These are phyloP conservation scores for Hygrophorus russula DNA, from an alignment of 768 basidiomycete genomes.

Conservation along the genomic window DNA sequence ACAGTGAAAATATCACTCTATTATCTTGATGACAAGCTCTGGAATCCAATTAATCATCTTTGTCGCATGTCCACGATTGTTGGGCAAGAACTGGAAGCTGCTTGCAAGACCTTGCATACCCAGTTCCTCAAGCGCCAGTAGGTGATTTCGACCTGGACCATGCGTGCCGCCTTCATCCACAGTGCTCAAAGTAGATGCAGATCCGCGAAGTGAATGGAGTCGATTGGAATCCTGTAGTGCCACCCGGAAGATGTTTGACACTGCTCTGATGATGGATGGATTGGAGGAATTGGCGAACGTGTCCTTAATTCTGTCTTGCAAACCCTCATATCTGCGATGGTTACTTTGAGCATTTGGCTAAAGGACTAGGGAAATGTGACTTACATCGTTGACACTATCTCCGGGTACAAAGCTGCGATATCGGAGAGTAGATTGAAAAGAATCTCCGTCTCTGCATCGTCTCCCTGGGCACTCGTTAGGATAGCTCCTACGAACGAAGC, in stretches of 20 bases:
- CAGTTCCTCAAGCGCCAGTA: slow-evolving; percentile 54
- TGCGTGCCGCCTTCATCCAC: slow-evolving; percentile 41
- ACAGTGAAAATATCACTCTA: slow-evolving; percentile 1
- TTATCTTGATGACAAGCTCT: slow-evolving; percentile 21
- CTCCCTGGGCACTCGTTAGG: slow-evolving; percentile 62
- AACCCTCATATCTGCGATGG: slow-evolving; percentile 50
- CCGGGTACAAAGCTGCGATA: slow-evolving; percentile 55
- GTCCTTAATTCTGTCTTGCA: slow-evolving; percentile 68
- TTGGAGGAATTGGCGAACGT: slow-evolving; percentile 64
- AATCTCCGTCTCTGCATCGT: slow-evolving; percentile 74
- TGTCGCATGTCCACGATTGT: slow-evolving; percentile 40
- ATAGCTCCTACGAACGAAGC: slow-evolving; percentile 71
- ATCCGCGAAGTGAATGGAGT: slow-evolving; percentile 32
- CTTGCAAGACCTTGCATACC: slow-evolving; percentile 68
- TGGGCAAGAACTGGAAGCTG: slow-evolving; percentile 59
- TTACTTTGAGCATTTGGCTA: slow-evolving; percentile 8
- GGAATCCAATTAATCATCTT: slow-evolving; percentile 72
- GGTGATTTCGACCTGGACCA: slow-evolving; percentile 40
- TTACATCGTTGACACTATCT: slow-evolving; percentile 62
- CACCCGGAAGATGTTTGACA: slow-evolving; percentile 67
- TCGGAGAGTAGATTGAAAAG: slow-evolving; percentile 69
- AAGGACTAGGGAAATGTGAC: slow-evolving; percentile 18
- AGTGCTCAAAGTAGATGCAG: slow-evolving; percentile 54
- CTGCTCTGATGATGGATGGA: slow-evolving; percentile 54
- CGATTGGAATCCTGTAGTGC: slow-evolving; percentile 46